Percentiles rank a stretch among this genome's conserved stretches.
Evolutionary conservation across 768 basidiomycete species (phyloP).

Genomic region (Botryobasidium botryosum): DNA sequence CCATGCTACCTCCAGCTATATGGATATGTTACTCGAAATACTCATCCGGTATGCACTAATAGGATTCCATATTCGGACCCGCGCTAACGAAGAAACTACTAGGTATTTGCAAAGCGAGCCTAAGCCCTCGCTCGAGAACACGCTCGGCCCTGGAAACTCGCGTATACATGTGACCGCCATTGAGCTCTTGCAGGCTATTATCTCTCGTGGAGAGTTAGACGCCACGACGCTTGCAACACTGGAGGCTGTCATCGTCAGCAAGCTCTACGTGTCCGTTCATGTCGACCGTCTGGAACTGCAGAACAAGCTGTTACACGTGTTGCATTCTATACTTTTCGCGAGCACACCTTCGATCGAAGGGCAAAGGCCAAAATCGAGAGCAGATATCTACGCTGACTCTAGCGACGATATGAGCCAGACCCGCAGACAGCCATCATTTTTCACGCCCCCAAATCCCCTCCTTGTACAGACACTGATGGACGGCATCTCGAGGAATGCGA

Average conservation of each 20-base stretch:
- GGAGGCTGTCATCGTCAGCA: slow-evolving; percentile 53
- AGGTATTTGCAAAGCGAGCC: slow-evolving; percentile 75
- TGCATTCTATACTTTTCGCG: slow-evolving; percentile 70
- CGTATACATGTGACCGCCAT: slow-evolving; percentile 56
- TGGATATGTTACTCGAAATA: slow-evolving; percentile 60
- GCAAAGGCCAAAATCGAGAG: too few species aligned
- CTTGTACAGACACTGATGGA: slow-evolving; percentile 66
- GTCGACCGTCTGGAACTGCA: slow-evolving; percentile 60
- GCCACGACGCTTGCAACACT: slow-evolving; percentile 38
- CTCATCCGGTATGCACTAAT: slow-evolving; percentile 39
- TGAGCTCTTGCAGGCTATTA: slow-evolving; percentile 67
- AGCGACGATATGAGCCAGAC: too few species aligned
- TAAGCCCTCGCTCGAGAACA: slow-evolving; percentile 25
- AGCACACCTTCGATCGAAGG: too few species aligned
- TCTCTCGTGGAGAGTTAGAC: slow-evolving; percentile 70
- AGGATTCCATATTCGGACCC: slow-evolving; percentile 5
- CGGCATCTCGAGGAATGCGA: slow-evolving; percentile 50
- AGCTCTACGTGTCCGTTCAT: slow-evolving; percentile 62
- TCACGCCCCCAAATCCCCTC: slow-evolving; percentile 32
- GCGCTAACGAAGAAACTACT: too few species aligned
- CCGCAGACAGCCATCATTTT: slow-evolving; percentile 16
- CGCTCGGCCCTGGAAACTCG: slow-evolving; percentile 45
- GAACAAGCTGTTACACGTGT: slow-evolving; percentile 80
- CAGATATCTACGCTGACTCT: too few species aligned
- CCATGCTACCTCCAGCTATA: slow-evolving; percentile 31